A percentile compares a stretch with the other conserved stretches of the same genome.
phyloP scores from a whole-genome alignment of 1,284 basidiomycete species.

The Pseudozyma sp. region DNA sequence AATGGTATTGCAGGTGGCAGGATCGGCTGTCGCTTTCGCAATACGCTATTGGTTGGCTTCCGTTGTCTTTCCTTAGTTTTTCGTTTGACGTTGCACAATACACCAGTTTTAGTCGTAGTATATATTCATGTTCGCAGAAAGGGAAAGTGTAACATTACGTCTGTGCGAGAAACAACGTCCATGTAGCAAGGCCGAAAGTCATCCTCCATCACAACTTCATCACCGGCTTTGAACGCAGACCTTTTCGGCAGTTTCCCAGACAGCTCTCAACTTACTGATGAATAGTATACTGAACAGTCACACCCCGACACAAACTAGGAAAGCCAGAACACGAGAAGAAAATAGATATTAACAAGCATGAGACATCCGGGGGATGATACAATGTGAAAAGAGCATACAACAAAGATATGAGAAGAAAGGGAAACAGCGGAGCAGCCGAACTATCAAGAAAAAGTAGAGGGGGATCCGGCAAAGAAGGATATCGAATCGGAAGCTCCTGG shows the following conservation, averaged over 20 bases:
- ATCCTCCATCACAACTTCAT: no score
- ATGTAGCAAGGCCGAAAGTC: no score
- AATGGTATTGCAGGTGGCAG: constrained; percentile 58
- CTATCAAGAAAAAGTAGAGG: constrained; percentile 9
- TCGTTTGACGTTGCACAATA: neutral
- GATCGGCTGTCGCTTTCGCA: constrained; percentile 57
- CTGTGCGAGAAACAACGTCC: no score
- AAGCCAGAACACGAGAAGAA: neutral
- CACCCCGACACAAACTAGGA: neutral
- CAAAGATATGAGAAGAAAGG: neutral
- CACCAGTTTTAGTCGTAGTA: neutral
- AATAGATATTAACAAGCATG: constrained; percentile 28
- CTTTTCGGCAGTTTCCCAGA: no score
- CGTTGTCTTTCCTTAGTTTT: constrained; percentile 53
- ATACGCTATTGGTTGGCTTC: constrained; percentile 63
- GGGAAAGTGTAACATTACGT: no score
- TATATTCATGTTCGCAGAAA: no score
- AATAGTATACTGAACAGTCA: no score
- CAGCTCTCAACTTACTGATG: no score
- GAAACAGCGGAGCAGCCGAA: constrained; percentile 42
- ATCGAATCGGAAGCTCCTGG: constrained; percentile 47
- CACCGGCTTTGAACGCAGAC: no score
- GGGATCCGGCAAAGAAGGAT: constrained; percentile 10
- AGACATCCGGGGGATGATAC: constrained; percentile 12
- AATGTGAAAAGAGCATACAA: constrained; percentile 5